phyloP scores from a whole-genome alignment of 73 alveolate genomes.

The Symbiodinium pilosum region DNA sequence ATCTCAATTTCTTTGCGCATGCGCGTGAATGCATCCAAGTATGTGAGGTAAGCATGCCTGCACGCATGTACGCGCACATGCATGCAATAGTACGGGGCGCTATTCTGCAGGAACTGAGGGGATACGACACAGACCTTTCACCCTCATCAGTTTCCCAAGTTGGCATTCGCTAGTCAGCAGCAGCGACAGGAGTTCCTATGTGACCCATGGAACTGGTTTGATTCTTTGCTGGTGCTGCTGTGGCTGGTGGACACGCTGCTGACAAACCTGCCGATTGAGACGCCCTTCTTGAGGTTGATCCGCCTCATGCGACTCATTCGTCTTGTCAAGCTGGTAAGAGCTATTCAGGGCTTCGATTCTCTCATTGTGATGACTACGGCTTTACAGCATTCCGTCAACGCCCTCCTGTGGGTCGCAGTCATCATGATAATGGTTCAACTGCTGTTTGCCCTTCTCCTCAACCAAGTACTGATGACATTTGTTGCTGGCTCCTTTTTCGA shows the following conservation, averaged over 20 bases:
- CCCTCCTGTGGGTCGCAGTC: slow-evolving; percentile 75
- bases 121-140: too few species aligned
- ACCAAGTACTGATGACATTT: slow-evolving; percentile 54
- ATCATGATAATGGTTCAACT: slow-evolving; percentile 85
- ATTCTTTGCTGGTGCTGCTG: slow-evolving; percentile 12
- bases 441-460: slow-evolving; percentile 71
- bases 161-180: too few species aligned
- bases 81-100: too few species aligned
- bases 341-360: slow-evolving; percentile 64
- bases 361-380: slow-evolving; percentile 77
- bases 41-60: too few species aligned
- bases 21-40: too few species aligned
- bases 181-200: slow-evolving; percentile 25
- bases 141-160: too few species aligned
- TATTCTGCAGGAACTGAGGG: too few species aligned
- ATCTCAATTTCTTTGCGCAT: too few species aligned
- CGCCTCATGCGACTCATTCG: slow-evolving; percentile 50
- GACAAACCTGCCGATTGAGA: slow-evolving; percentile 18
- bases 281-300: slow-evolving; percentile 63
- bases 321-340: slow-evolving; percentile 44
- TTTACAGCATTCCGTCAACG: slow-evolving; percentile 58
- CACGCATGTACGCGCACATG: too few species aligned
- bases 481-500: neutral
- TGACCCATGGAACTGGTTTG: slow-evolving; percentile 77
- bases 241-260: slow-evolving; percentile 33